Base-by-base conservation (phyloP, 257 asterid species). In the Voacanga thouarsii region DNA sequence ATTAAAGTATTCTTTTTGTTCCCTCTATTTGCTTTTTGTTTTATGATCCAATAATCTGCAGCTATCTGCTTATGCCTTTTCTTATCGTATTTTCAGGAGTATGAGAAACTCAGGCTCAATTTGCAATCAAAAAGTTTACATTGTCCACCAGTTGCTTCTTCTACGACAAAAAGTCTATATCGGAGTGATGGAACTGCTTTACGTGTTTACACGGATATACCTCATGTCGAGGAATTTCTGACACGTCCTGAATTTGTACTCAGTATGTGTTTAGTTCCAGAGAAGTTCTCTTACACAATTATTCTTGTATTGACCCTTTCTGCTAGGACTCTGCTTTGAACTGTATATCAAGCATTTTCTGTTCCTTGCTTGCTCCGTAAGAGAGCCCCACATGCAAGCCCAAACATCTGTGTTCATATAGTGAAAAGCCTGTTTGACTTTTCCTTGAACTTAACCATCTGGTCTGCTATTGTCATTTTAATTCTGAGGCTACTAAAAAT, bases 141-240 rank as follows among this genome's bases (percentile, higher is more conserved):
- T 75, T 85, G 86, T 44, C 86, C 49, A 55, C 85, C 84, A 23
- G 77, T 71, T 74, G 78, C 65, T 45, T 77, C 78, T 83, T 78
- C 90, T 76, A 76, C 87, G 72, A 82, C 92, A 79, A 85, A 63
- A 37, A 81, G 87, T 88, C 79, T 85, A 86, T 76, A 44, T 47
- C 73, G 64, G 65, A 71, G 60, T 84, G 91, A 83, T 84, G 88
- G 89, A 84, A 84, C 86, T 75, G 89, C 89, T 53, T 82, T 95
- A 80, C 91, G 81, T 64, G 98, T 95, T 82, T 95, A 88, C 86
- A 83, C 98, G 50, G 99, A 95, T 82, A 82, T 95, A 80, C 98
- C 97, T 78, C 96, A 83, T 61, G 93, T 95, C 70, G 97, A 90
- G 87, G 96, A 95, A 85, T 81, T 83, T 87, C 83, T 93, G 91